Conservation (phyloP, 2,329 filamentous ascomycete genomes). For the Ceratocystis eucalypticola region DNA sequence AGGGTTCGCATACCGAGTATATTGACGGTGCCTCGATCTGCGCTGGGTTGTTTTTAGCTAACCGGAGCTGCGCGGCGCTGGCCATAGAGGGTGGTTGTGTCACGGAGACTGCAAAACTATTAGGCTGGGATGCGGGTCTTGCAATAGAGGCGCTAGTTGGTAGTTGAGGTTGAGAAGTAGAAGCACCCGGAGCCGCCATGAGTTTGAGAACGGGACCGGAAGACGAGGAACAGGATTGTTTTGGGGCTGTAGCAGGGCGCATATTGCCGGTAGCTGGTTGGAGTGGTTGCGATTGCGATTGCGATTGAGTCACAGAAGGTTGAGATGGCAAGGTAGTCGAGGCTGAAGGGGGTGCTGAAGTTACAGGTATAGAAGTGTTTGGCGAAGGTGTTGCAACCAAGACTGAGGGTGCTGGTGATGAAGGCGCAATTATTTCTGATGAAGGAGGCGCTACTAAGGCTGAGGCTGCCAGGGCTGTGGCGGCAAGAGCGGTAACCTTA, state of each 20-base stretch:
- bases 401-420: neutral
- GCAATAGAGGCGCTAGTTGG: neutral
- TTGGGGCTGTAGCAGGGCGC: neutral
- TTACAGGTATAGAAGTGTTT: neutral
- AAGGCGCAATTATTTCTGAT: neutral
- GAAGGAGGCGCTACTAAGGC: neutral
- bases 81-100: neutral
- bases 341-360: neutral
- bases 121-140: neutral
- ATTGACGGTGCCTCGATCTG: conserved; percentile 40
- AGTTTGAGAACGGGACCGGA: neutral
- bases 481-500: neutral
- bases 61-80: conserved; percentile 19
- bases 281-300: conserved; percentile 1
- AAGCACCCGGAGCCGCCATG: neutral
- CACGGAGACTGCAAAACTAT: neutral
- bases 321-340: neutral
- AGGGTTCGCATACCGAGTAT: conserved; percentile 40
- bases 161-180: neutral
- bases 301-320: neutral
- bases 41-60: conserved; percentile 23
- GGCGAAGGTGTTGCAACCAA: neutral
- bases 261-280: neutral
- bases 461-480: conserved; percentile 3
- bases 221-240: neutral